Evolutionary conservation across 164 flowering plant genomes (phyloP).

Genomic region (Stephania cephalantha): DNA sequence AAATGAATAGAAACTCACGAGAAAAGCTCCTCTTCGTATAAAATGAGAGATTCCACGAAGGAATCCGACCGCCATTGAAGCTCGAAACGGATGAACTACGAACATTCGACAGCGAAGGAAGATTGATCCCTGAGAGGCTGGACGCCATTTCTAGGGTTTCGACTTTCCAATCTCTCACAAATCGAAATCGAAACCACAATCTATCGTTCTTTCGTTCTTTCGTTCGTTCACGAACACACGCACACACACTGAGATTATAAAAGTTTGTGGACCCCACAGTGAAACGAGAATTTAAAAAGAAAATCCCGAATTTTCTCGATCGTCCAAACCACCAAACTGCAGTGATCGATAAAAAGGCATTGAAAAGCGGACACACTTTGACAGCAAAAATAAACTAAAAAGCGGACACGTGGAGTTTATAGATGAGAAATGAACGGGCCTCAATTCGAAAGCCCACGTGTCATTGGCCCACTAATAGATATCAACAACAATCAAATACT

Average conservation of each 20-base stretch:
- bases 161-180: no score
- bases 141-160: slow-evolving; percentile 26
- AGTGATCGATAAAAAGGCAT: no score
- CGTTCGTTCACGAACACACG: background rate
- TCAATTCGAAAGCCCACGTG: background rate
- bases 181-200: no score
- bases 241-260: no score
- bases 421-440: slow-evolving; percentile 14
- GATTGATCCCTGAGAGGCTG: slow-evolving; percentile 24
- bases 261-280: slow-evolving; percentile 7
- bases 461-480: background rate
- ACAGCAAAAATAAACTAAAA: background rate
- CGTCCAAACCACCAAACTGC: background rate
- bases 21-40: slow-evolving; percentile 8
- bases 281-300: background rate
- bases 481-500: no score
- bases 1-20: slow-evolving; percentile 9
- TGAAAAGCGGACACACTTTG: no score
- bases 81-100: slow-evolving; percentile 16
- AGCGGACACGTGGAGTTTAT: background rate
- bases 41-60: slow-evolving; percentile 9
- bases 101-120: slow-evolving; percentile 17
- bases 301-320: background rate
- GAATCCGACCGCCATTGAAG: slow-evolving; percentile 17
- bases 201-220: no score